phyloP scores from a whole-genome alignment of 257 asterid species.

The Penstemon davidsonii region DNA sequence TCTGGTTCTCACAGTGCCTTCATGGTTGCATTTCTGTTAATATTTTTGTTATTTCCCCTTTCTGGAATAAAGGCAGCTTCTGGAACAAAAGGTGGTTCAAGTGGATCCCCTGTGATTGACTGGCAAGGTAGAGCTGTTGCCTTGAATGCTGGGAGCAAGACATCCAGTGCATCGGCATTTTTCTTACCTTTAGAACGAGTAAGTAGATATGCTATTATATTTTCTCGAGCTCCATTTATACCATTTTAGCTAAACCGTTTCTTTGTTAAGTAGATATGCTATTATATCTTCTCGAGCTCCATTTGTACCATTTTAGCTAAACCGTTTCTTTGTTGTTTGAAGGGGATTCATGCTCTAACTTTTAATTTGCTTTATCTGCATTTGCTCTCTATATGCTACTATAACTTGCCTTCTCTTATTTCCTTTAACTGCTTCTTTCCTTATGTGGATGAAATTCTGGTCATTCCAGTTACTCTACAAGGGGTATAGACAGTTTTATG shows the following conservation, averaged over 20 bases:
- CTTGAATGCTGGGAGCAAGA: slow-evolving; percentile 98
- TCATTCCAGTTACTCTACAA: slow-evolving; percentile 2
- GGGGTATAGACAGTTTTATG: slow-evolving; percentile 5
- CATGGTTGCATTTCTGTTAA: slow-evolving; percentile 9
- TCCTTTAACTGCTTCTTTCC: neutral
- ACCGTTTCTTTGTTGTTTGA: neutral
- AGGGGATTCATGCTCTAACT: slow-evolving; percentile 11
- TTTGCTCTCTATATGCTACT: slow-evolving; percentile 7
- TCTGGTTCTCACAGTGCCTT: slow-evolving; percentile 18
- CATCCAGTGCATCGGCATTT: slow-evolving; percentile 97
- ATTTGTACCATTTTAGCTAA: no score
- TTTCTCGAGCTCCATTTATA: slow-evolving; percentile 14
- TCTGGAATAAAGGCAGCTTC: slow-evolving; percentile 83
- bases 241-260: neutral
- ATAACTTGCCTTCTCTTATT: neutral
- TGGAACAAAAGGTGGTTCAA: slow-evolving; percentile 99
- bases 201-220: slow-evolving; percentile 31
- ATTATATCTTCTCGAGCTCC: slow-evolving; percentile 10
- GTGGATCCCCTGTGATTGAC: slow-evolving; percentile 99
- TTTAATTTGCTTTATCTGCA: slow-evolving; percentile 11
- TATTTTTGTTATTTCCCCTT: slow-evolving; percentile 14
- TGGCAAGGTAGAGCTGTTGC: slow-evolving; percentile 99
- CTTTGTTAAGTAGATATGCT: slow-evolving; percentile 35
- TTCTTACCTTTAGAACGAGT: slow-evolving; percentile 98
- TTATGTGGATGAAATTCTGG: neutral